Percentiles rank a stretch among this genome's conserved stretches.
phyloP scores from a whole-genome alignment of 1,284 basidiomycete genomes.

The Cryptococcus deneoformans region DNA sequence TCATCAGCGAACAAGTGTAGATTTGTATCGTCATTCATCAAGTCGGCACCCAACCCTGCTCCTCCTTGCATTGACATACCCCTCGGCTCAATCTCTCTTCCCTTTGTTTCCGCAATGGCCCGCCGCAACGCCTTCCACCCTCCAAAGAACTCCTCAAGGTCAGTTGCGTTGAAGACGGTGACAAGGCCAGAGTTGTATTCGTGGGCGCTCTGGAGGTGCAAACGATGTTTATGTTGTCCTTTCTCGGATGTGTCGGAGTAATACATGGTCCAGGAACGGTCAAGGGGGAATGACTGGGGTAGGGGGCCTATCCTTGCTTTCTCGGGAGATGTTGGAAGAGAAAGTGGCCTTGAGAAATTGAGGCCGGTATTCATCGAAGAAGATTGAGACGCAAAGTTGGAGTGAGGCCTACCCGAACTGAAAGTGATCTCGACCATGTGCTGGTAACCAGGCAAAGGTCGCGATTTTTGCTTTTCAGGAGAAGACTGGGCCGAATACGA shows the following conservation, averaged over 20 bases:
- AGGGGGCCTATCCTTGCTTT: not conserved
- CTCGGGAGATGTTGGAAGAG: not conserved
- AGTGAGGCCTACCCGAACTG: too few species aligned
- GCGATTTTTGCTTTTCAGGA: too few species aligned
- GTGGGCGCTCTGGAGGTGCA: not conserved
- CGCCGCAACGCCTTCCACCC: conserved; percentile 35
- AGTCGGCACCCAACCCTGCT: conserved; percentile 26
- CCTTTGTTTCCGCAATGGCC: conserved; percentile 14
- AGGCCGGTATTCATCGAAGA: too few species aligned
- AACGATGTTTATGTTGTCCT: not conserved
- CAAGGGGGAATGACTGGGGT: not conserved
- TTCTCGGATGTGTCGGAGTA: conserved; percentile 12
- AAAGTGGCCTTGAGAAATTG: not conserved
- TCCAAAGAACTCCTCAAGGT: conserved; percentile 28
- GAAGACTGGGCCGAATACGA: too few species aligned
- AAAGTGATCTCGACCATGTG: too few species aligned
- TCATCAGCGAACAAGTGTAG: conserved; percentile 36
- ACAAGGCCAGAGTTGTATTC: conserved; percentile 30
- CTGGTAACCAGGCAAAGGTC: too few species aligned
- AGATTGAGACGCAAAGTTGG: too few species aligned
- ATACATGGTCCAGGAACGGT: conserved; percentile 5
- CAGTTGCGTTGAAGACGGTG: conserved; percentile 18
- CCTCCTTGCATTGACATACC: conserved; percentile 10
- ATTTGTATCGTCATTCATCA: conserved; percentile 28
- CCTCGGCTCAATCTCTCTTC: conserved; percentile 17